These are phyloP conservation scores for Trichoderma afroharzianum DNA, from an alignment of 2,329 filamentous ascomycete genomes.

Conservation along the genomic window DNA sequence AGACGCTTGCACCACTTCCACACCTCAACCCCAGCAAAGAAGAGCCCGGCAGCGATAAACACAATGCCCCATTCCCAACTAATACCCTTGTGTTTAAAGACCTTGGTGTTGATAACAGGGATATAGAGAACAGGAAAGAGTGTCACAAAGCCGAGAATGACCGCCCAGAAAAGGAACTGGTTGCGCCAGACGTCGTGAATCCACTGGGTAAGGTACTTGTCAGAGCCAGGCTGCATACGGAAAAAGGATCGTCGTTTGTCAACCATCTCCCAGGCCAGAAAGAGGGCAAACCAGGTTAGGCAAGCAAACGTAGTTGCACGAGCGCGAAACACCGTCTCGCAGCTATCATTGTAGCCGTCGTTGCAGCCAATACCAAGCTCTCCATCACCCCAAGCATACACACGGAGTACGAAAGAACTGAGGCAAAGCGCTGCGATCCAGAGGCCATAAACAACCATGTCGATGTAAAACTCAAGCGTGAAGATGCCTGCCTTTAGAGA, in stretches of 20 bases:
- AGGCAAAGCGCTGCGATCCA: background rate
- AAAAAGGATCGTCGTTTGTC: conserved; percentile 51
- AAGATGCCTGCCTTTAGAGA: background rate
- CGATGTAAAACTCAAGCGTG: background rate
- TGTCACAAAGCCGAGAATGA: conserved; percentile 42
- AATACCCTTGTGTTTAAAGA: conserved; percentile 57
- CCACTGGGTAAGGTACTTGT: conserved; percentile 61
- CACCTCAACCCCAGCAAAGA: conserved; percentile 54
- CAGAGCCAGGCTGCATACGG: conserved; percentile 56
- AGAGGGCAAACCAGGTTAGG: background rate
- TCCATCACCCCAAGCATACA: background rate
- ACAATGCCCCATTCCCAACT: conserved; percentile 60
- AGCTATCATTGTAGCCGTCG: background rate
- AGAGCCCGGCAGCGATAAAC: conserved; percentile 51
- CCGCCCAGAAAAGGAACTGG: conserved; percentile 64
- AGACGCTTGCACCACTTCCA: conserved; percentile 58
- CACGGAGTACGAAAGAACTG: background rate
- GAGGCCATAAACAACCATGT: background rate
- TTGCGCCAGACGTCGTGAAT: conserved; percentile 65
- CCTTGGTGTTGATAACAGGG: conserved; percentile 40
- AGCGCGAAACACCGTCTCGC: background rate
- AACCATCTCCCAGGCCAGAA: background rate
- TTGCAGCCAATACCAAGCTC: background rate
- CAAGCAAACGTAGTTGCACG: background rate
- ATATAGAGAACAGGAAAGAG: background rate